A percentile compares a stretch with the other conserved stretches of the same genome.
phyloP scores from a whole-genome alignment of 1,284 basidiomycete genomes.

The Fomitopsis palustris region DNA sequence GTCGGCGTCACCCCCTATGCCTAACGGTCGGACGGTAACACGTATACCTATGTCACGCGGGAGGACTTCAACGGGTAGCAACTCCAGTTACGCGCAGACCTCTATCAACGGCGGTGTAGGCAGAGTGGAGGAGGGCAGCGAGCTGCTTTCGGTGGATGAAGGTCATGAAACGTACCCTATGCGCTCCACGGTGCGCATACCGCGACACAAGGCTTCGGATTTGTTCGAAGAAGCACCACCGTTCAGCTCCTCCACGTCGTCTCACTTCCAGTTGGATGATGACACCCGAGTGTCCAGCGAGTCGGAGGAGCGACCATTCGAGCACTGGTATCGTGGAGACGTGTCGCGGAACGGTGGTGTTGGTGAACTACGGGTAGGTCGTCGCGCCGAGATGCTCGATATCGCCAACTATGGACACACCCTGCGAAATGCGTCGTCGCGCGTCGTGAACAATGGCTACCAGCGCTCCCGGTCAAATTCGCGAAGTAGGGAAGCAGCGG shows the following conservation, averaged over 20 bases:
- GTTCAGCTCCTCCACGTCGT: conserved; percentile 22
- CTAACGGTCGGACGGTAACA: conserved; percentile 35
- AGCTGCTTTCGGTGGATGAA: conserved; percentile 26
- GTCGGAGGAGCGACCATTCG: conserved; percentile 73
- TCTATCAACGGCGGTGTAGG: conserved; percentile 20
- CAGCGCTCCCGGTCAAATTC: conserved; percentile 28
- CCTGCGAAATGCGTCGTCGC: conserved; percentile 22
- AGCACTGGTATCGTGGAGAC: conserved; percentile 82
- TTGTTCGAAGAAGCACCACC: conserved; percentile 45
- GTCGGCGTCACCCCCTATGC: conserved; percentile 36
- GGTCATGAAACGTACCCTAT: conserved; percentile 23
- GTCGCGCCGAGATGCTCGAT: conserved; percentile 73
- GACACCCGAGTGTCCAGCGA: conserved; percentile 54
- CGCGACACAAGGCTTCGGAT: conserved; percentile 31
- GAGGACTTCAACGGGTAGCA: conserved; percentile 34
- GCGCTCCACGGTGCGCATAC: conserved; percentile 26
- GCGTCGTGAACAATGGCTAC: conserved; percentile 13
- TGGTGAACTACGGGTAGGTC: conserved; percentile 68
- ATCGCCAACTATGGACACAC: conserved; percentile 76
- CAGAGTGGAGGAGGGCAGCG: conserved; percentile 15
- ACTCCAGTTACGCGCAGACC: conserved; percentile 35
- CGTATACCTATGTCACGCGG: conserved; percentile 47
- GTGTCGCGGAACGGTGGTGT: conserved; percentile 77
- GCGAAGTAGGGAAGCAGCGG: conserved; percentile 17
- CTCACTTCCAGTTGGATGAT: conserved; percentile 20